Percentiles rank a stretch among this genome's conserved stretches.
phyloP scores from a whole-genome alignment of 2,329 filamentous ascomycete genomes.

The Decorospora gaudefroyi region DNA sequence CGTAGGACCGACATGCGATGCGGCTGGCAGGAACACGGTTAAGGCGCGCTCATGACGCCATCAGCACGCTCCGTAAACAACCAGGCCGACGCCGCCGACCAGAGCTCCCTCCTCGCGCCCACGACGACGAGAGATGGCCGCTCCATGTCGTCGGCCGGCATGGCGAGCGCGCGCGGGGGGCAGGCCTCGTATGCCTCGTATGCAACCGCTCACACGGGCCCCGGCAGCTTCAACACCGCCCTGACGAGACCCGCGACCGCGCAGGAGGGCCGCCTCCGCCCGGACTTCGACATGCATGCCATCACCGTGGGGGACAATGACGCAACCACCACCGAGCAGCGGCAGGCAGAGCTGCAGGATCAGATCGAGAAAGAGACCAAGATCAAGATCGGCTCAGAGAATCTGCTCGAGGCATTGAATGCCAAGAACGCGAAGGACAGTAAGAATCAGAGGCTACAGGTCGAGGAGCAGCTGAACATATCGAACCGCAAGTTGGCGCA shows the following conservation, averaged over 20 bases:
- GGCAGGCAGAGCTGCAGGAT: slow-evolving; percentile 76
- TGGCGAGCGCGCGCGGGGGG: slow-evolving; percentile 65
- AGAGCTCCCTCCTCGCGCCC: slow-evolving; percentile 52
- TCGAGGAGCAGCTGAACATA: slow-evolving; percentile 84
- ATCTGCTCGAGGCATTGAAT: slow-evolving; percentile 92
- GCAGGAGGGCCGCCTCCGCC: slow-evolving; percentile 63
- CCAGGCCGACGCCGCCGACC: slow-evolving; percentile 44
- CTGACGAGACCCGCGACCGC: slow-evolving; percentile 70
- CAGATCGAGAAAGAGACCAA: slow-evolving; percentile 93
- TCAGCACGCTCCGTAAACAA: slow-evolving; percentile 49
- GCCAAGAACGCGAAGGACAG: slow-evolving; percentile 94
- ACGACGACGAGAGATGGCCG: slow-evolving; percentile 57
- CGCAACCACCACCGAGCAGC: slow-evolving; percentile 66
- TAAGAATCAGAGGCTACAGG: slow-evolving; percentile 64
- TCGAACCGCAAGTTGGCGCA: slow-evolving; percentile 74
- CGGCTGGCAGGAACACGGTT: slow-evolving; percentile 44
- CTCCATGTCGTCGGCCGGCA: slow-evolving; percentile 58
- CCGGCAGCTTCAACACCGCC: slow-evolving; percentile 88
- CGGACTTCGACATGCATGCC: slow-evolving; percentile 60
- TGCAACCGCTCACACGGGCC: slow-evolving; percentile 66
- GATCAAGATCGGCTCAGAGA: slow-evolving; percentile 97
- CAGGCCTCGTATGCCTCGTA: slow-evolving; percentile 68
- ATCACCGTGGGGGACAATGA: slow-evolving; percentile 65
- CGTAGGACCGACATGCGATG: slow-evolving; percentile 45
- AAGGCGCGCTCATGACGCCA: slow-evolving; percentile 51